Percentiles rank a stretch among this genome's conserved stretches.
phyloP scores from a whole-genome alignment of 305 asterid species.

The Galium porrigens region DNA sequence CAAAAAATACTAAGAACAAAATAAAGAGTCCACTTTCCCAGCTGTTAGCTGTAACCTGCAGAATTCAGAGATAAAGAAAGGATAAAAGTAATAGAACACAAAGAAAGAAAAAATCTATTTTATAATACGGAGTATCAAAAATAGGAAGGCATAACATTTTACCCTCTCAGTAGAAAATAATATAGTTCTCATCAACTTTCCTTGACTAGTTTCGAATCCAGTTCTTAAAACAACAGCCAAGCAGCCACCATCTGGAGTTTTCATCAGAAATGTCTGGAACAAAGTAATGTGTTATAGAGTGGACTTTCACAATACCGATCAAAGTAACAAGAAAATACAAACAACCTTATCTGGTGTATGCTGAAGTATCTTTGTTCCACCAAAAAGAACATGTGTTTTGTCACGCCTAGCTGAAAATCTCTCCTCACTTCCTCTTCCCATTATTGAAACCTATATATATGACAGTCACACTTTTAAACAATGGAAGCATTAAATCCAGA shows the following conservation, averaged over 20 bases:
- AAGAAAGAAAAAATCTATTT: neutral
- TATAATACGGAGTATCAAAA: conserved; percentile 8
- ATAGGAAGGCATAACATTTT: conserved; percentile 12
- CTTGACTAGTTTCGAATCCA: conserved; percentile 98
- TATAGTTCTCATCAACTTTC: conserved; percentile 95
- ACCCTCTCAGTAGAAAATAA: conserved; percentile 97
- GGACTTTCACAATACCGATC: neutral
- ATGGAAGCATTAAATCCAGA: neutral
- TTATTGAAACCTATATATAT: conserved; percentile 57
- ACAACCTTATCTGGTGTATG: conserved; percentile 87
- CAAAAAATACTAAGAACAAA: conserved; percentile 81
- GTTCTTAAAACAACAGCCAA: conserved; percentile 89
- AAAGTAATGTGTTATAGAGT: conserved; percentile 16
- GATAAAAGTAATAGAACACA: conserved; percentile 4
- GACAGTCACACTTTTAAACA: neutral
- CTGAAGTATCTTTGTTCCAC: conserved; percentile 92
- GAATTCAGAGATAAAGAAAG: conserved; percentile 6
- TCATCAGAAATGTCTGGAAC: conserved; percentile 60
- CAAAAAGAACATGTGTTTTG: conserved; percentile 83
- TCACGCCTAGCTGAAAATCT: conserved; percentile 67
- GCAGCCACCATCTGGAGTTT: conserved; percentile 96
- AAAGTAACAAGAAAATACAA: conserved; percentile 2
- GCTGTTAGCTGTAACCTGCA: conserved; percentile 94
- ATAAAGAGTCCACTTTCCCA: conserved; percentile 96
- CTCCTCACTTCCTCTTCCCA: conserved; percentile 63